Evolutionary conservation across 805 yeast species (phyloP), one percentile per base, ranked within the genome.

Genomic region (Pichia exigua): DNA sequence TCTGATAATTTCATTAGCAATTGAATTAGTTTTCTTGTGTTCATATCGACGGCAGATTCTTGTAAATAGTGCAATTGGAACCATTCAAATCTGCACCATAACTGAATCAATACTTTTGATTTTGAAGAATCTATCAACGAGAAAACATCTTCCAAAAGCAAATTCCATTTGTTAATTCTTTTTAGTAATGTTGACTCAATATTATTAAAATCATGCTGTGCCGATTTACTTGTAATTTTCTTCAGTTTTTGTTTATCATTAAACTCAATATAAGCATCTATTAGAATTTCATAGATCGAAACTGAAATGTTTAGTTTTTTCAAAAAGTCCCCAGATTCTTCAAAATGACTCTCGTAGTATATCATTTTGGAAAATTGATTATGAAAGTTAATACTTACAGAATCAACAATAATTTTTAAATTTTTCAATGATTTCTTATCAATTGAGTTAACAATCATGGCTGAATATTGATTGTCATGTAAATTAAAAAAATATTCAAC

Each of bases 141-240:
- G 40, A 65, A 54, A 12, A 60, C 51, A 30, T 65, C 69, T 2
- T 67, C 66, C n/a, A 76, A 57, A 15, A 73, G 46, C 1, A 56
- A 49, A 2, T 63, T 52, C 91, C 91, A 85, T 43, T 73, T 69
- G 2, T 64, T 59, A 6, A 83, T 61, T 50, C 79, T 71, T 22
- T 68, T 72, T 8, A 68, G 67, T 0, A 81, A 49, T 38, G 68
- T 66, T 20, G 67, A 63, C 45, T 75, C 66, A 15, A 67, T 69
- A 3, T 71, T 61, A n/a, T 72, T 70, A 3, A 72, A 52, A 4
- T 72, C 74, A 5, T 50, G 43, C 12, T 24, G 22, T 10, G 17
- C 9, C 7, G 57, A 39, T 46, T 58, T 63, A 24, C 50, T 54
- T 7, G 54, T 55, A 2, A 49, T 38, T 44, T 59, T 63, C 44